Base-by-base conservation (phyloP, 805 yeast genomes). In the Candida patagonica region DNA sequence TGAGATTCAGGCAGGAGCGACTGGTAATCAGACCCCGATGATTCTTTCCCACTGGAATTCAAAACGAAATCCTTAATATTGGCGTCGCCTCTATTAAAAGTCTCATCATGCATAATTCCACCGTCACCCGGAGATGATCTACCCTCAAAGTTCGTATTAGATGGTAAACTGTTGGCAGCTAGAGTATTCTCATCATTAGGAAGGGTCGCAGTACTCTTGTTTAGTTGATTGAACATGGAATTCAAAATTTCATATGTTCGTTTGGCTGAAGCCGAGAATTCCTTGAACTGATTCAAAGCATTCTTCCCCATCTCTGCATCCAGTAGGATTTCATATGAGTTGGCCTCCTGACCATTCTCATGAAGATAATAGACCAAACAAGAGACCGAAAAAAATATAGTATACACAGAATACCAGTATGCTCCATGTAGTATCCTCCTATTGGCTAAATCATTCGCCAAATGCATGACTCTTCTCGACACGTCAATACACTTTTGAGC, bases 371-470 rank as follows among this genome's bases (percentile, higher is more conserved):
- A 84, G 13, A 84, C 81, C 50, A 86, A 66, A 53, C 94, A 82
- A 1, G 95, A 94, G 44, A 86, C 86, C 2, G 94, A 78, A 61
- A 84, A 85, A 57, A 86, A 87, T 4, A 87, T 80, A 0, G 95
- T 84, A 57, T 87, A 87, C 54, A 83, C 81, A 5, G 92, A 78
- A 55, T 85, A 87, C 95, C 95, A 86, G 55, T 87, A 88, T 2
- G 92, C 82, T 1, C 95, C 95, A 47, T 78, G 74, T 29, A 87
- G 63, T 58, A 84, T 67, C 42, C 78, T 70, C 46, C 77, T 74
- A 47, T 74, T 71, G 45, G 81, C 77, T 86, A 87, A 76, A 53
- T 80, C 86, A 50, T 81, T 76, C 0, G 95, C 86, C 42, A 85
- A 57, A 51, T 78, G 78, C 13, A 87, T 87, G 22, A 83, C 94